phyloP scores from a whole-genome alignment of 441 rosid genomes.

The California macrophylla region DNA sequence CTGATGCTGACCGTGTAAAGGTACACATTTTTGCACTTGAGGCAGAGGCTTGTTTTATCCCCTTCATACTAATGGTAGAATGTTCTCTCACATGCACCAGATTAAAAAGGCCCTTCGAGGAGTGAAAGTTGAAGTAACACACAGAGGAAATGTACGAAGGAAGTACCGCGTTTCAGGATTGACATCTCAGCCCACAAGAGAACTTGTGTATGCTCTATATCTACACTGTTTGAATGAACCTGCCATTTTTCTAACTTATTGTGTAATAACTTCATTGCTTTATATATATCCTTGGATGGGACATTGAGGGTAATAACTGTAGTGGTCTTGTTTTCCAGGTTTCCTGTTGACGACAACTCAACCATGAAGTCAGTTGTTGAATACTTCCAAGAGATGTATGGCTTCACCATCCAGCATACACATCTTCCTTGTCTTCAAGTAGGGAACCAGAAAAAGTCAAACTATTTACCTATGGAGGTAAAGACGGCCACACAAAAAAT shows the following conservation, averaged over 20 bases:
- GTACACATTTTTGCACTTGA: slow-evolving; percentile 25
- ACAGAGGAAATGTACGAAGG: slow-evolving; percentile 73
- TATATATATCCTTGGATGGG: neutral
- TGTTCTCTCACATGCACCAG: slow-evolving; percentile 31
- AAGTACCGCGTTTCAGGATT: slow-evolving; percentile 95
- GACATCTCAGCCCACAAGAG: slow-evolving; percentile 96
- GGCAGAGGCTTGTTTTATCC: slow-evolving; percentile 5
- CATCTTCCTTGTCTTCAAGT: slow-evolving; percentile 97
- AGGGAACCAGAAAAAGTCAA: slow-evolving; percentile 94
- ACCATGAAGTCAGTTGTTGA: slow-evolving; percentile 95
- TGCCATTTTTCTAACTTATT: too few relatives aligned
- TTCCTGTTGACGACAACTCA: slow-evolving; percentile 87
- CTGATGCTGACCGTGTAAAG: slow-evolving; percentile 94
- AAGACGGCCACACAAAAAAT: neutral
- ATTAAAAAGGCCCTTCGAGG: slow-evolving; percentile 87
- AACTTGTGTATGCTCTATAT: slow-evolving; percentile 51
- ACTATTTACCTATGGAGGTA: slow-evolving; percentile 99
- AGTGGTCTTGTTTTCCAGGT: slow-evolving; percentile 31
- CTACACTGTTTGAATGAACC: neutral
- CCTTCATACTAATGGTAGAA: slow-evolving; percentile 12
- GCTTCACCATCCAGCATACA: slow-evolving; percentile 76
- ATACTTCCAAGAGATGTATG: slow-evolving; percentile 97
- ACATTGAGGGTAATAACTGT: neutral
- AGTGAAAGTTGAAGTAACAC: slow-evolving; percentile 96
- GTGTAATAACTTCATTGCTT: too few relatives aligned